Evolutionary conservation across 1,284 basidiomycete genomes (phyloP).

Genomic region (Malassezia restricta): DNA sequence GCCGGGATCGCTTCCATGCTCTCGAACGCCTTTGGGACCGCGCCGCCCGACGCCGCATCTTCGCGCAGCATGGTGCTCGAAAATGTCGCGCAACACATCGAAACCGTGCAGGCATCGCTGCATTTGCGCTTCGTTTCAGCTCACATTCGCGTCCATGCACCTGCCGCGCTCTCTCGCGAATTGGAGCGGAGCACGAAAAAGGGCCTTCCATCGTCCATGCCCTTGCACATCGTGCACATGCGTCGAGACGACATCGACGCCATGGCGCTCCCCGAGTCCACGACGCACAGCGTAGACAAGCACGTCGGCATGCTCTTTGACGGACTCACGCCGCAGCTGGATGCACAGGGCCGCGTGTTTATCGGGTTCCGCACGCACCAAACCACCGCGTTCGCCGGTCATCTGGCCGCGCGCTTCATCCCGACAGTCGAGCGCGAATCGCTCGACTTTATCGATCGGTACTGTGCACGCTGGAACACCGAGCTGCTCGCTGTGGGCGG

Average conservation of each 20-base stretch:
- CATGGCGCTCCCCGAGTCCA: slow-evolving; percentile 44
- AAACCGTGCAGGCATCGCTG: slow-evolving; percentile 53
- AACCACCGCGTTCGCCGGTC: slow-evolving; percentile 83
- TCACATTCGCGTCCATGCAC: slow-evolving; percentile 62
- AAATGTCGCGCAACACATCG: slow-evolving; percentile 16
- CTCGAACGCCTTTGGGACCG: slow-evolving; percentile 40
- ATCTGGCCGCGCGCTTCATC: slow-evolving; percentile 82
- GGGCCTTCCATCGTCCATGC: slow-evolving; percentile 66
- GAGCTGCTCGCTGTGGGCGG: slow-evolving; percentile 50
- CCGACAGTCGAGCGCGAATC: slow-evolving; percentile 94
- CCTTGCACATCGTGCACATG: slow-evolving; percentile 78
- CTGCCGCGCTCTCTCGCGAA: slow-evolving; percentile 63
- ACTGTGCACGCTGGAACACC: slow-evolving; percentile 39
- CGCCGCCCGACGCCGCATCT: background rate
- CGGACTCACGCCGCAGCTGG: slow-evolving; percentile 42
- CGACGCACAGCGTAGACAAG: slow-evolving; percentile 46
- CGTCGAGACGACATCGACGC: slow-evolving; percentile 67
- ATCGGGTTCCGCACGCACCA: slow-evolving; percentile 58
- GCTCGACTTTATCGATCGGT: slow-evolving; percentile 55
- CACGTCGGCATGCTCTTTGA: slow-evolving; percentile 42
- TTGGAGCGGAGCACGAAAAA: slow-evolving; percentile 89
- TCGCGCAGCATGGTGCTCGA: slow-evolving; percentile 4
- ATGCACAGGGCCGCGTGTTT: slow-evolving; percentile 44
- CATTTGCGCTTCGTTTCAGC: slow-evolving; percentile 72
- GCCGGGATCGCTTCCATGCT: slow-evolving; percentile 45